These are phyloP conservation scores for Pseudopithomyces chartarum DNA, from an alignment of 2,329 filamentous ascomycete genomes.

Conservation along the genomic window DNA sequence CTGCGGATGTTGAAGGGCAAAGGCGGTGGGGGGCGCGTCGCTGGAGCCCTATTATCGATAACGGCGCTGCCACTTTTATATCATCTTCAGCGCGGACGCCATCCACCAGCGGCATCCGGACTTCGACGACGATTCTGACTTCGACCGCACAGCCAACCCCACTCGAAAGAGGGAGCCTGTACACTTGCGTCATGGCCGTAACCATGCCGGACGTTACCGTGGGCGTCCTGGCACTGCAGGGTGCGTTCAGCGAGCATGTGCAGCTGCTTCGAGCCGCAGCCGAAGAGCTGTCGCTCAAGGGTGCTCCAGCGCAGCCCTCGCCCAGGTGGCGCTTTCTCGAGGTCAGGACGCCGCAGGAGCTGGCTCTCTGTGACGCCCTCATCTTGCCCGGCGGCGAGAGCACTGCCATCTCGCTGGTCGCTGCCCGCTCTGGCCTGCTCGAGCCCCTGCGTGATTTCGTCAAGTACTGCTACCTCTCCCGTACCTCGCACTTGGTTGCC, in stretches of 20 bases:
- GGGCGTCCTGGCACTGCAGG: conserved; percentile 79
- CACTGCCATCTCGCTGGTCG: conserved; percentile 89
- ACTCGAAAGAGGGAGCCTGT: neutral
- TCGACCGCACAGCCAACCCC: neutral
- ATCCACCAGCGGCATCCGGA: conserved; percentile 5
- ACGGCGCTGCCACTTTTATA: conserved; percentile 8
- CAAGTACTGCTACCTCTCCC: conserved; percentile 65
- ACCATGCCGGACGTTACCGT: conserved; percentile 52
- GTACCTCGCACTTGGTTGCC: conserved; percentile 11
- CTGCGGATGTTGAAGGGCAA: neutral
- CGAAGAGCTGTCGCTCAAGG: conserved; percentile 54
- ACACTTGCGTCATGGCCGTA: conserved; percentile 28
- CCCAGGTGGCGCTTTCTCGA: conserved; percentile 70
- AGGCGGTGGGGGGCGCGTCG: conserved; percentile 7
- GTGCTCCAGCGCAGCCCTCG: conserved; percentile 17
- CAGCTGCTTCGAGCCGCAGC: conserved; percentile 74
- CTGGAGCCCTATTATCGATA: conserved; percentile 18
- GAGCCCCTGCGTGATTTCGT: conserved; percentile 88
- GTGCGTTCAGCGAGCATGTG: conserved; percentile 89
- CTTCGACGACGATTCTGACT: conserved; percentile 11
- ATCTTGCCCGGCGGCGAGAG: conserved; percentile 94
- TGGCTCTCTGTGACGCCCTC: conserved; percentile 77
- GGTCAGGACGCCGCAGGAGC: conserved; percentile 75
- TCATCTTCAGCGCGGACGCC: neutral
- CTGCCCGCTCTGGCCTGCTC: conserved; percentile 77